These are phyloP conservation scores for Rosa rugosa DNA, from an alignment of 306 rosid genomes.

Conservation along the genomic window DNA sequence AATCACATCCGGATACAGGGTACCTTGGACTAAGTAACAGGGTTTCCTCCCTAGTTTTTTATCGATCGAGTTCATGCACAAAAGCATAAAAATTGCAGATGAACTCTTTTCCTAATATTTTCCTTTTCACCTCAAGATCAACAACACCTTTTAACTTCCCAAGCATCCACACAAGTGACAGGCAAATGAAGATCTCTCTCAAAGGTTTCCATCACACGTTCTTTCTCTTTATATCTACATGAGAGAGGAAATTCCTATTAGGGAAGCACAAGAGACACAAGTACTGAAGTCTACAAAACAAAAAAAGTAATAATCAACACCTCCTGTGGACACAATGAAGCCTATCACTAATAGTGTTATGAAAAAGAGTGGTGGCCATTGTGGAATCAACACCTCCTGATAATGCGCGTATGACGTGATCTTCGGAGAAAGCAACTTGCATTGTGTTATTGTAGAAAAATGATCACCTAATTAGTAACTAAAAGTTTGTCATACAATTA, in stretches of 20 bases:
- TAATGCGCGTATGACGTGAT: constrained; percentile 82
- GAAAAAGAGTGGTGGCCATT: constrained; percentile 87
- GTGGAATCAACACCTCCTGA: constrained; percentile 99
- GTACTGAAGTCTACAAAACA: background rate
- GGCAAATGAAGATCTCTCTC: constrained; percentile 87
- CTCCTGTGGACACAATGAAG: constrained; percentile 62
- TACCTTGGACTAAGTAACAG: constrained; percentile 79
- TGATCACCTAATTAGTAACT: too few species aligned
- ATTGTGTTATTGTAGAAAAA: too few species aligned
- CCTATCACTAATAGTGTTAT: constrained; percentile 86
- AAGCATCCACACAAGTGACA: constrained; percentile 80
- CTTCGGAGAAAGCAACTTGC: constrained; percentile 13
- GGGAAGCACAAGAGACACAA: constrained; percentile 1
- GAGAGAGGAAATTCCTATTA: background rate
- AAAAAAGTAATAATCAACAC: constrained; percentile 20
- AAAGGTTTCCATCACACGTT: constrained; percentile 86
- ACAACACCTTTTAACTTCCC: constrained; percentile 68
- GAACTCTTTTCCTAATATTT: constrained; percentile 87
- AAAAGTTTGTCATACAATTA: too few species aligned
- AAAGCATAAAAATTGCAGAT: constrained; percentile 75
- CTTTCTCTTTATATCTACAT: constrained; percentile 79
- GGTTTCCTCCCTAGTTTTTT: constrained; percentile 61
- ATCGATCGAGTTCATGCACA: constrained; percentile 59
- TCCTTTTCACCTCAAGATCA: constrained; percentile 88
- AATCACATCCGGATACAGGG: constrained; percentile 89